Base-by-base conservation (phyloP, 768 basidiomycete species). In the Krasilnikovozyma curviuscula region DNA sequence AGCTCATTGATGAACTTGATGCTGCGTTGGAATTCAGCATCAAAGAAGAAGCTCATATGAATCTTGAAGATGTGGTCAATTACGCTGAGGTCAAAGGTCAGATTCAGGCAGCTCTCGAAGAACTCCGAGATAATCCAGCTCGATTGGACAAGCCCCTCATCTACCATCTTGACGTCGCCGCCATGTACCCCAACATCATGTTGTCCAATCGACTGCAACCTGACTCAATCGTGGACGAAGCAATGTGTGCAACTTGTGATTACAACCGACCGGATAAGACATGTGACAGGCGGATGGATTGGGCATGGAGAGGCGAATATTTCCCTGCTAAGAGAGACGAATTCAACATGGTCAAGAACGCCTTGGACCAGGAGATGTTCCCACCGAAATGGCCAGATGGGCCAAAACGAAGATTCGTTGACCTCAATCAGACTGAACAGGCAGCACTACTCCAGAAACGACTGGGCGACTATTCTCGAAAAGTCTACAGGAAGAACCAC, bases 141-240 rank as follows among this genome's bases (percentile, higher is more conserved):
- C 83, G 91, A 13, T 70, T 71, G 35, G 89, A 97, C 68, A 82
- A 78, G 12, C 93, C 93, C 0, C 76, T 97, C 54, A 97, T 98
- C 60, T 98, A 98, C 66, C 93, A 98, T 65, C 67, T 97, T 59
- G 93, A 98, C 59, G 93, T 98, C 54, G 93, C 93, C 2, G 93
- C 93, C 54, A 98, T 98, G 93, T 97, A 98, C 63, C 93, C 93
- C 48, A 98, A 97, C 65, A 97, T 98, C 75, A 98, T 98, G 93
- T 79, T 98, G 70, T 95, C 89, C 16, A 98, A 98, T 62, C 83
- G 93, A 29, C 72, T 98, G 2, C 93, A 98, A 57, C 93, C 93
- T 2, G 93, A 98, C 66, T 93, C 93, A 2, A 82, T 97, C 68
- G 81, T 95, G 9, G 85, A 89, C 59, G 93, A 97, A 63, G 77